Evolutionary conservation across 192 early-diverging fungal genomes (phyloP).

Genomic region (Paraglomus brasilianum): DNA sequence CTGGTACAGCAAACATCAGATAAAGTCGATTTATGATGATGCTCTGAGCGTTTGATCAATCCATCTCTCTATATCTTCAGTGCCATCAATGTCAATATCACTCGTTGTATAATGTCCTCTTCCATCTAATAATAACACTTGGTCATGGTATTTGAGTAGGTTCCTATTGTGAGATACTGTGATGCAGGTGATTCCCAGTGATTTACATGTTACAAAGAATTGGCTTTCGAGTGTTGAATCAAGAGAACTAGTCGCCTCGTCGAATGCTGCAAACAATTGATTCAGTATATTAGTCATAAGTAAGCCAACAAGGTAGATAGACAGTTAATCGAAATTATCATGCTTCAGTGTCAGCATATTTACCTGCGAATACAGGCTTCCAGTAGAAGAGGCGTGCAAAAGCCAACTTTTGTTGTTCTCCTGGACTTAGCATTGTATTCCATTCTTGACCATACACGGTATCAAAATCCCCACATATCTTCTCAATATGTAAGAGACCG

Average conservation of each 20-base stretch:
- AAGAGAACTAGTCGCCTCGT: constrained; percentile 71
- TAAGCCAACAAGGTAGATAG: neutral
- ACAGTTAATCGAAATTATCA: neutral
- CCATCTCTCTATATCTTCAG: constrained; percentile 20
- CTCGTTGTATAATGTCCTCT: constrained; percentile 29
- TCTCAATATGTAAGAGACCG: constrained; percentile 42
- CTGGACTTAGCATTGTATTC: constrained; percentile 70
- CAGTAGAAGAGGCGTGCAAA: constrained; percentile 69
- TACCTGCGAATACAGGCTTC: constrained; percentile 72
- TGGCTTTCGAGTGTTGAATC: constrained; percentile 49
- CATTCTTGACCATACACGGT: constrained; percentile 51
- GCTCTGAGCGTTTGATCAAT: constrained; percentile 15
- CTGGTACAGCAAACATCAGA: no score
- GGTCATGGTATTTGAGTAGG: constrained; percentile 38
- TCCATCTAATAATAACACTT: constrained; percentile 34
- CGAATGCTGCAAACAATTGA: constrained; percentile 44
- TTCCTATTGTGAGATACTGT: constrained; percentile 79
- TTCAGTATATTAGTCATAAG: neutral
- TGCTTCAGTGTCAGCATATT: neutral
- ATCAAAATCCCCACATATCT: constrained; percentile 45
- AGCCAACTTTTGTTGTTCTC: constrained; percentile 72
- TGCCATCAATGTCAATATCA: constrained; percentile 26
- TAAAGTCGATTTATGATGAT: neutral
- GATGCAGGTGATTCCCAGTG: constrained; percentile 78
- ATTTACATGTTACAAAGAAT: constrained; percentile 60